Evolutionary conservation across 2,329 filamentous ascomycete genomes (phyloP).

Genomic region (Exophiala mesophila): DNA sequence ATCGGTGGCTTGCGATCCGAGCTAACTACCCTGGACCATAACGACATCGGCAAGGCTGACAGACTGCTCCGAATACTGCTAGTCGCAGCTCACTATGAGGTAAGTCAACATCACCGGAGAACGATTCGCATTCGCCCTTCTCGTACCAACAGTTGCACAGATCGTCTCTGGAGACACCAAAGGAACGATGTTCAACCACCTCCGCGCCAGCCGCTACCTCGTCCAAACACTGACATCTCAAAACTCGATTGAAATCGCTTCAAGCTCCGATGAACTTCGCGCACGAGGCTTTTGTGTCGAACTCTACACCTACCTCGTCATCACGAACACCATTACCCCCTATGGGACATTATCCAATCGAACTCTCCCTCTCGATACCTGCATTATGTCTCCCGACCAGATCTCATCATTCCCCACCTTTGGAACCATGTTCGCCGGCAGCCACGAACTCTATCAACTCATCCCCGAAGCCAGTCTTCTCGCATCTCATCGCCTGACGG

Average conservation of each 20-base stretch:
- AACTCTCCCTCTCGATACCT: conserved; percentile 9
- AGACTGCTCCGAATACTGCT: conserved; percentile 12
- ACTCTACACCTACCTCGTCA: conserved; percentile 20
- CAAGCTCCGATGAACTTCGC: conserved; percentile 7
- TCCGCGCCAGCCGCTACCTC: conserved; percentile 19
- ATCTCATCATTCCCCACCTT: conserved; percentile 14
- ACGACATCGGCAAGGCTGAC: too few relatives aligned
- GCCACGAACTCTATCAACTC: conserved; percentile 15
- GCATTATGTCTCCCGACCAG: conserved; percentile 8
- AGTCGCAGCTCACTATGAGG: conserved; percentile 15
- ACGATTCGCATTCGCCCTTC: too few relatives aligned
- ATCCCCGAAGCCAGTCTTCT: conserved; percentile 16
- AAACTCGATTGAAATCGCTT: background rate
- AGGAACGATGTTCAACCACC: conserved; percentile 20
- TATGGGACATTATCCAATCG: conserved; percentile 3
- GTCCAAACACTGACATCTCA: too few relatives aligned
- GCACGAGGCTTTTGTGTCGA: conserved; percentile 19
- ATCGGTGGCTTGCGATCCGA: conserved; percentile 10
- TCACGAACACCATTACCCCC: conserved; percentile 19
- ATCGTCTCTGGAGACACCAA: conserved; percentile 16
- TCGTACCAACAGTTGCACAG: too few relatives aligned
- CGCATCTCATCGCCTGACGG: conserved; percentile 8
- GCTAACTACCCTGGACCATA: too few relatives aligned
- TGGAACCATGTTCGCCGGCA: conserved; percentile 17
- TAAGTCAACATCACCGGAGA: too few relatives aligned